A percentile compares a stretch with the other conserved stretches of the same genome.
Conservation (phyloP, 805 yeast genomes). For the Yamadazyma paraphyllophila region DNA sequence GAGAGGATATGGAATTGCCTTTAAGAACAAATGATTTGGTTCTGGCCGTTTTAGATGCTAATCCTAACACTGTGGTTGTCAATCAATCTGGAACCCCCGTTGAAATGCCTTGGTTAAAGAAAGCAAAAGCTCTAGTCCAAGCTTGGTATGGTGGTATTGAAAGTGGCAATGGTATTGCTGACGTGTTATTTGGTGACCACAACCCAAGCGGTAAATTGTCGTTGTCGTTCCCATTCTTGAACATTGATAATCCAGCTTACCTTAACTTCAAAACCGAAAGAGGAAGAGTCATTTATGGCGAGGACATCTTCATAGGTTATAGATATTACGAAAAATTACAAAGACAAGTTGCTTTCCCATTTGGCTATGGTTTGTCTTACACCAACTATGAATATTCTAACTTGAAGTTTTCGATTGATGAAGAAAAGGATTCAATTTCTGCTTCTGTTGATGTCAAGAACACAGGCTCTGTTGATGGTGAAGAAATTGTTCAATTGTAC, state of each 20-base stretch:
- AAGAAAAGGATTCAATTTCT: constrained; percentile 25
- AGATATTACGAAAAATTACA: constrained; percentile 55
- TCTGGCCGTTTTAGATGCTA: constrained; percentile 24
- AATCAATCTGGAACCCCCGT: constrained; percentile 37
- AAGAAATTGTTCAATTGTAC: constrained; percentile 58
- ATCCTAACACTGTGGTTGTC: constrained; percentile 31
- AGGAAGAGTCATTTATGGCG: constrained; percentile 46
- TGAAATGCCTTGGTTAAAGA: constrained; percentile 28
- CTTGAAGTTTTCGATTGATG: constrained; percentile 26
- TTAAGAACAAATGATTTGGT: constrained; percentile 21
- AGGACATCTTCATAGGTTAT: constrained; percentile 65
- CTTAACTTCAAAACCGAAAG: constrained; percentile 29
- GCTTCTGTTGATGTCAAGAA: constrained; percentile 46
- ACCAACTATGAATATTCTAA: constrained; percentile 45
- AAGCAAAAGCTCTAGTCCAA: constrained; percentile 26
- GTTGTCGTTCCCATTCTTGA: constrained; percentile 20
- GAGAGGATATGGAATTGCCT: constrained; percentile 29
- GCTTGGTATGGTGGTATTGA: constrained; percentile 51
- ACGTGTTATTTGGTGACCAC: constrained; percentile 55
- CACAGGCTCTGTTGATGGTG: constrained; percentile 48
- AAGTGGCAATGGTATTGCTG: constrained; percentile 58
- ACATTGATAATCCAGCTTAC: constrained; percentile 30
- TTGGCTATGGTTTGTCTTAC: constrained; percentile 64
- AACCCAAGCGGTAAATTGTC: constrained; percentile 55
- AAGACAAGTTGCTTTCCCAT: constrained; percentile 52